Percentiles rank a stretch among this genome's conserved stretches.
phyloP scores from a whole-genome alignment of 2,329 filamentous ascomycete species.

The Pseudocercospora crystallina region DNA sequence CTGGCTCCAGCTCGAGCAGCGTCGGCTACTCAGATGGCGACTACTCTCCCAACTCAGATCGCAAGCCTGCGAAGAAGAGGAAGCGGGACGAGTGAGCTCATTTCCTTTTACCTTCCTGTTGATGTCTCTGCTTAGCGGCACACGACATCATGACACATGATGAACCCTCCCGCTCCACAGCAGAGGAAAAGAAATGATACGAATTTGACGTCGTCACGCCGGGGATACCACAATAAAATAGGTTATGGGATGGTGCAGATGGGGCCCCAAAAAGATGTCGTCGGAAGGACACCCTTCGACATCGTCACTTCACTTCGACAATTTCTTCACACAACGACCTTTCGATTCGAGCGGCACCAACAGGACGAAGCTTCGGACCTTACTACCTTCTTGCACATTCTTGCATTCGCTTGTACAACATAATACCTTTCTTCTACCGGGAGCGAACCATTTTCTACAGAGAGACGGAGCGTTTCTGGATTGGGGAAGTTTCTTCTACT shows the following conservation, averaged over 20 bases:
- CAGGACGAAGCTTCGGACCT: slow-evolving; percentile 6
- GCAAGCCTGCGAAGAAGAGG: slow-evolving; percentile 41
- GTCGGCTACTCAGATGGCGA: slow-evolving; percentile 32
- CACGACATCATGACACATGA: neutral
- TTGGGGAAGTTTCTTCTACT: neutral
- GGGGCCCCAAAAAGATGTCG: neutral
- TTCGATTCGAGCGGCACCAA: neutral
- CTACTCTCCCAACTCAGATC: slow-evolving; percentile 25
- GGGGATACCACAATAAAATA: slow-evolving; percentile 11
- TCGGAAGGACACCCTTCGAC: neutral
- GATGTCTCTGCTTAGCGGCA: slow-evolving; percentile 7
- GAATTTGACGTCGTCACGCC: slow-evolving; percentile 17
- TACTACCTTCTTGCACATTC: slow-evolving; percentile 12
- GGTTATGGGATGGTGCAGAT: slow-evolving; percentile 12
- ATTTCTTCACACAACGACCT: neutral
- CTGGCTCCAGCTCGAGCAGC: slow-evolving; percentile 56
- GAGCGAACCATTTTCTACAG: too few relatives aligned
- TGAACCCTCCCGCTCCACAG: slow-evolving; percentile 1
- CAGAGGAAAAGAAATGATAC: slow-evolving; percentile 8
- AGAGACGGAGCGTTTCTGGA: too few relatives aligned
- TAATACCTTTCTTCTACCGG: slow-evolving; percentile 5
- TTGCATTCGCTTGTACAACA: slow-evolving; percentile 8
- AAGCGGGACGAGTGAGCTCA: slow-evolving; percentile 44
- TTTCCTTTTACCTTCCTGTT: slow-evolving; percentile 4
- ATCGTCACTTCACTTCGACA: neutral